These are phyloP conservation scores for Lentinula aciculospora DNA, from an alignment of 768 basidiomycete species.

Conservation along the genomic window DNA sequence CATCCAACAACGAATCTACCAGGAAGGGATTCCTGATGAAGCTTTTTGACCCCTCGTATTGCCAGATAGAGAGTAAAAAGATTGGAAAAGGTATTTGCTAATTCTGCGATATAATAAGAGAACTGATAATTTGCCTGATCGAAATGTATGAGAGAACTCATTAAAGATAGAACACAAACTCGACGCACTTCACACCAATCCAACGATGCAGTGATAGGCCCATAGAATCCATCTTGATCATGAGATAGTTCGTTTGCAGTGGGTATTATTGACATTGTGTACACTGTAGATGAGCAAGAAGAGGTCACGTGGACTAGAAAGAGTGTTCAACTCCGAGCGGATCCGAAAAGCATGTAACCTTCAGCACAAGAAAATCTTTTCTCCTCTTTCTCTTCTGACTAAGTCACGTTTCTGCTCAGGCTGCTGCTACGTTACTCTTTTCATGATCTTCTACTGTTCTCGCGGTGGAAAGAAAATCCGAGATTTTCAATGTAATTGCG, in stretches of 20 bases:
- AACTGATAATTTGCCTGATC: conserved; percentile 71
- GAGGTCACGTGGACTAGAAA: not conserved
- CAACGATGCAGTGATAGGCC: conserved; percentile 62
- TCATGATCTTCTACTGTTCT: too few relatives aligned
- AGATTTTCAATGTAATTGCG: too few relatives aligned
- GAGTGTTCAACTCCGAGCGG: too few relatives aligned
- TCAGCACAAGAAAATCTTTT: too few relatives aligned
- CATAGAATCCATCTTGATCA: conserved; percentile 44
- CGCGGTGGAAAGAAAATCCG: too few relatives aligned
- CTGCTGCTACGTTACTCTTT: too few relatives aligned
- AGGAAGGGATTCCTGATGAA: conserved; percentile 30
- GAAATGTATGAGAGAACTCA: not conserved
- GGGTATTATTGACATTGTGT: conserved; percentile 29
- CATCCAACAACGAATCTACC: conserved; percentile 37
- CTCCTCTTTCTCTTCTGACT: too few relatives aligned
- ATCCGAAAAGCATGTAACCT: too few relatives aligned
- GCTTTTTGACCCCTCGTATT: conserved; percentile 37
- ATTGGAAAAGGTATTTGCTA: conserved; percentile 72
- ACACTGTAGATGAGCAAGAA: conserved; percentile 1
- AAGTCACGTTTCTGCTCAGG: too few relatives aligned
- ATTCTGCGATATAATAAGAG: conserved; percentile 72
- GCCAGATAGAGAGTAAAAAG: conserved; percentile 52
- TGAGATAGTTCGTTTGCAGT: conserved; percentile 26
- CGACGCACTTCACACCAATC: conserved; percentile 66
- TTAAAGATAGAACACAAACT: not conserved